Percentiles rank a stretch among this genome's conserved stretches.
phyloP scores from a whole-genome alignment of 2,329 filamentous ascomycete genomes.

The Penicillium sp. region DNA sequence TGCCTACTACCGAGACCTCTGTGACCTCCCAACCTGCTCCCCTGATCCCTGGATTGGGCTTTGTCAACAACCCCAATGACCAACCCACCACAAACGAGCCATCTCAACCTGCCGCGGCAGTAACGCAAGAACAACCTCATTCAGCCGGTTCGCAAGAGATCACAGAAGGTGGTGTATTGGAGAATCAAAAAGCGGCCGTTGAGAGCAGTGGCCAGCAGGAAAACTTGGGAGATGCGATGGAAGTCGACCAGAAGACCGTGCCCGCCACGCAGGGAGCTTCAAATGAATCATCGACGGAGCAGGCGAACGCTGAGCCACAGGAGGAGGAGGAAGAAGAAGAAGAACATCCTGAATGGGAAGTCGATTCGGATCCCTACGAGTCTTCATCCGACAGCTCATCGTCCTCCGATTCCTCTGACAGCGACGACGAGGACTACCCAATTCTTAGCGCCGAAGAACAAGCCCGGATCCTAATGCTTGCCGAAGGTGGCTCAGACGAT shows the following conservation, averaged over 20 bases:
- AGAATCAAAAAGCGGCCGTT: neutral
- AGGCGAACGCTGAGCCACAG: conserved; percentile 7
- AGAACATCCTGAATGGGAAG: conserved; percentile 77
- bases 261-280: conserved; percentile 8
- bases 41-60: conserved; percentile 41
- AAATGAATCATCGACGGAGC: conserved; percentile 4
- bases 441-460: conserved; percentile 80
- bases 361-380: conserved; percentile 74
- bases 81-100: conserved; percentile 15
- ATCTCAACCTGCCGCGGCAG: neutral
- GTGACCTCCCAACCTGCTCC: conserved; percentile 23
- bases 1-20: conserved; percentile 15
- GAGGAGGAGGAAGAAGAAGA: conserved; percentile 42
- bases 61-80: conserved; percentile 30
- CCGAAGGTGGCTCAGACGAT: conserved; percentile 77
- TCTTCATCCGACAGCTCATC: conserved; percentile 63
- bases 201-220: neutral
- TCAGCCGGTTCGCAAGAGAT: neutral
- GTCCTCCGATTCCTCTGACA: conserved; percentile 63
- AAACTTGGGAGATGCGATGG: conserved; percentile 28
- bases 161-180: neutral
- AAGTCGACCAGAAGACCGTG: conserved; percentile 27
- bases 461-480: conserved; percentile 81
- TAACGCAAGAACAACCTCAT: neutral
- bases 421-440: conserved; percentile 62